These are phyloP conservation scores for Hypoxylon lienhwacheense DNA, from an alignment of 495 filamentous ascomycete genomes.

Conservation along the genomic window DNA sequence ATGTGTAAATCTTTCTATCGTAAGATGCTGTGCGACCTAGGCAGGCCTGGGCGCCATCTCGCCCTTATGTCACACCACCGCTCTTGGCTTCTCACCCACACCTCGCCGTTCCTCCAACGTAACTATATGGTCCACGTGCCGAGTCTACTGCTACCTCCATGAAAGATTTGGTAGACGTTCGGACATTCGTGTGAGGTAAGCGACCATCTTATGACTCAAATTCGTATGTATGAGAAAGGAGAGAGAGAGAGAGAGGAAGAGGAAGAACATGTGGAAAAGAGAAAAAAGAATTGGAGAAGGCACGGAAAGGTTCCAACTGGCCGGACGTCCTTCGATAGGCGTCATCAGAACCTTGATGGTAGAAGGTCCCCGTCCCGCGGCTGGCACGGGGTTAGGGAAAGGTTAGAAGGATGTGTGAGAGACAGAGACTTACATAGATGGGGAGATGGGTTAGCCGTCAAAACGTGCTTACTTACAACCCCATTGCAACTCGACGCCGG, in stretches of 20 bases:
- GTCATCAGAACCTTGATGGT: conserved; percentile 10
- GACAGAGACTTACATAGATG: too few species aligned
- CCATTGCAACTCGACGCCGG: too few species aligned
- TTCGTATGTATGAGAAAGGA: too few species aligned
- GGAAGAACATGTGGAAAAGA: not conserved
- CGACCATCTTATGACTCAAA: not conserved
- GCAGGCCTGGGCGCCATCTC: conserved; percentile 17
- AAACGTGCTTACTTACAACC: too few species aligned
- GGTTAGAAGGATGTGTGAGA: too few species aligned
- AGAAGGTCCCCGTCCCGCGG: too few species aligned
- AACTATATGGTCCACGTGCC: conserved; percentile 23
- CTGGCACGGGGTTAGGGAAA: not conserved
- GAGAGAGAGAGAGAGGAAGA: not conserved
- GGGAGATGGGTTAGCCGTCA: too few species aligned
- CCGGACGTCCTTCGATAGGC: conserved; percentile 7
- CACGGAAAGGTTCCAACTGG: not conserved
- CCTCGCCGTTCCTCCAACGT: conserved; percentile 4
- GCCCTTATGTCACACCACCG: conserved; percentile 14
- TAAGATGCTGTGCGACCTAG: conserved; percentile 16
- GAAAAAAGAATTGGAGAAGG: not conserved
- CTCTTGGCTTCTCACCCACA: not conserved
- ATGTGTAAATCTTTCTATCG: conserved; percentile 9
- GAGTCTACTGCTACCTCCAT: not conserved
- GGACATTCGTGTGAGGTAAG: conserved; percentile 3
- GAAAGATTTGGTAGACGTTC: conserved; percentile 13